phyloP scores from a whole-genome alignment of 1,284 basidiomycete species.

The Kwoniella shivajii region DNA sequence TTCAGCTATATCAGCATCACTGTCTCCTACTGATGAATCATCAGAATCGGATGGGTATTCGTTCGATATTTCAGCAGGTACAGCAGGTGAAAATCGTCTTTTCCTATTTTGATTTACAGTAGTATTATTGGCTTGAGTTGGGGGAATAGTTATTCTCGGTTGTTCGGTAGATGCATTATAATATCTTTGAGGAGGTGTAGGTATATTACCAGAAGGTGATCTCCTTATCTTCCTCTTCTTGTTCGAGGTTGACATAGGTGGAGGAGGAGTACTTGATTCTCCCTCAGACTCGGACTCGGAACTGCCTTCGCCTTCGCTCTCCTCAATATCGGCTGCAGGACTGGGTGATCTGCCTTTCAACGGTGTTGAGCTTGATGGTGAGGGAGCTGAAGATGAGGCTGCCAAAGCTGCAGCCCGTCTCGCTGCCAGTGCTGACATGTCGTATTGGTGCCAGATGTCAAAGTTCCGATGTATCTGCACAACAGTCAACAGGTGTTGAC shows the following conservation, averaged over 20 bases:
- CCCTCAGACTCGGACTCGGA: background rate
- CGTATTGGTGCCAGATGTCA: too few species aligned
- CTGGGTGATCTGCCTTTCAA: background rate
- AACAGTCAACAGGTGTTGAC: too few species aligned
- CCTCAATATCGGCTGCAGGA: background rate
- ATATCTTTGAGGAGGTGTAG: constrained; percentile 6
- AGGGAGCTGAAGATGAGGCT: background rate
- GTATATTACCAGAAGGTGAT: constrained; percentile 1
- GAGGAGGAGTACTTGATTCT: background rate
- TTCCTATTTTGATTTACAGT: background rate
- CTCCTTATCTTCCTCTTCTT: constrained; percentile 8
- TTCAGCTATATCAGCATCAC: constrained; percentile 25
- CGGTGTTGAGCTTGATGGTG: background rate
- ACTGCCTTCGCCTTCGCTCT: too few species aligned
- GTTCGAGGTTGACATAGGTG: constrained; percentile 8
- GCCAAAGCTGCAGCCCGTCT: constrained; percentile 29
- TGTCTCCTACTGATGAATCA: constrained; percentile 13
- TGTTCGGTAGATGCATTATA: background rate
- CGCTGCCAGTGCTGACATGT: constrained; percentile 38
- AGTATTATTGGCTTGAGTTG: background rate
- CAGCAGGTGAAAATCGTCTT: constrained; percentile 39
- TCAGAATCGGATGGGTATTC: constrained; percentile 9
- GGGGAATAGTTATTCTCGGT: background rate
- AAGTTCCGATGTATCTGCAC: too few species aligned
- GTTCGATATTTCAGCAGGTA: constrained; percentile 20